phyloP scores from a whole-genome alignment of 129 eudicot genomes.

The Escallonia herrerae region DNA sequence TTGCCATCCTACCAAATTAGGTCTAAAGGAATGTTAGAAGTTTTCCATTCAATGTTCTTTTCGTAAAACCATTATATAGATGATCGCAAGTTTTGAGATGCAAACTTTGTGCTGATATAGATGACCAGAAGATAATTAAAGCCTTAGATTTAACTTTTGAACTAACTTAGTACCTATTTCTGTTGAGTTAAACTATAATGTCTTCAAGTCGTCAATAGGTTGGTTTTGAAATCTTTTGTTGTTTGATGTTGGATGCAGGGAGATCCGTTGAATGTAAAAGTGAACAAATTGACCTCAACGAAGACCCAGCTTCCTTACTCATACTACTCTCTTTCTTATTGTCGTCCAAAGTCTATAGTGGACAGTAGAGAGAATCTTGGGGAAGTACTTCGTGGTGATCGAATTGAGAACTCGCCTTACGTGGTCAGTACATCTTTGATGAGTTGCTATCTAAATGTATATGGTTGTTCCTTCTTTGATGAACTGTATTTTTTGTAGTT shows the following conservation, averaged over 20 bases:
- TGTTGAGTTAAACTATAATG: no score
- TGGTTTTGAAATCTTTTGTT: background rate
- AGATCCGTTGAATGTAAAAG: slow-evolving; percentile 43
- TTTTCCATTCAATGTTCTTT: no score
- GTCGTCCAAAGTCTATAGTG: slow-evolving; percentile 45
- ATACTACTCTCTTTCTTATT: slow-evolving; percentile 48
- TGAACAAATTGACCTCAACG: slow-evolving; percentile 51
- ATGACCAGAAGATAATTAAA: no score
- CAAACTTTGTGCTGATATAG: no score
- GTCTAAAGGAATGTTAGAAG: no score
- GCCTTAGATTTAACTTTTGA: no score
- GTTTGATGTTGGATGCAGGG: slow-evolving; percentile 33
- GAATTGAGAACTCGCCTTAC: slow-evolving; percentile 56
- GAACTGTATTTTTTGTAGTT: slow-evolving; percentile 29
- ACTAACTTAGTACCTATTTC: no score
- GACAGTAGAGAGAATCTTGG: slow-evolving; percentile 67
- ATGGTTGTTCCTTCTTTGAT: slow-evolving; percentile 3
- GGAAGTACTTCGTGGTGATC: slow-evolving; percentile 75
- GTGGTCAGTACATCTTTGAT: slow-evolving; percentile 23
- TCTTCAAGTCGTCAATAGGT: no score
- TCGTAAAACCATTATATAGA: no score
- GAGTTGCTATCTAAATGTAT: background rate
- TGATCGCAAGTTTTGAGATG: no score
- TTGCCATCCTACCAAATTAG: no score
- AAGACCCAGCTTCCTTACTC: slow-evolving; percentile 65